Conservation (phyloP, 2,329 filamentous ascomycete species). For the Fonsecaea pedrosoi region DNA sequence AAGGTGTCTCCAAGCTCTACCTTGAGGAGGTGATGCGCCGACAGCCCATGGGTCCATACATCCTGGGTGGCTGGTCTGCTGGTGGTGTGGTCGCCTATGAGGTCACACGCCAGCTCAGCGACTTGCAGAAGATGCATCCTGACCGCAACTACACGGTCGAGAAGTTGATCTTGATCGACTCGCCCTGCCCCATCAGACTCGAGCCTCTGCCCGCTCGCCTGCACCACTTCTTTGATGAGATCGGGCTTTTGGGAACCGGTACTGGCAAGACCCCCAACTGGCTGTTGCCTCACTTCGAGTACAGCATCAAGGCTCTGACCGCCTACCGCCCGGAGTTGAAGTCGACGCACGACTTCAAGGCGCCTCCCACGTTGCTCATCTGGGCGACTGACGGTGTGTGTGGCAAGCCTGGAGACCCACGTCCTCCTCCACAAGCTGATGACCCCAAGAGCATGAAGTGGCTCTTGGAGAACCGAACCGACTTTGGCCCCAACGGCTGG, state of each 20-base stretch:
- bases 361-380: conserved; percentile 54
- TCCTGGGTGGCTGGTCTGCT: conserved; percentile 48
- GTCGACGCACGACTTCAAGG: conserved; percentile 43
- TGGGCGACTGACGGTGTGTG: conserved; percentile 59
- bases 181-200: conserved; percentile 69
- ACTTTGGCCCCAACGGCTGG: conserved; percentile 58
- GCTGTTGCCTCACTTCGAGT: conserved; percentile 60
- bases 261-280: conserved; percentile 54
- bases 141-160: conserved; percentile 53
- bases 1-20: conserved; percentile 42
- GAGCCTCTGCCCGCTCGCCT: conserved; percentile 67
- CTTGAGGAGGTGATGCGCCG: conserved; percentile 42
- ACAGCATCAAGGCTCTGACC: conserved; percentile 56
- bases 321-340: conserved; percentile 49
- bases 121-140: conserved; percentile 37
- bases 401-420: conserved; percentile 49
- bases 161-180: conserved; percentile 67
- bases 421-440: conserved; percentile 49
- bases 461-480: conserved; percentile 56
- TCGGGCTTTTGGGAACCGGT: conserved; percentile 56
- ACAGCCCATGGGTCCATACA: conserved; percentile 49
- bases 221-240: conserved; percentile 57
- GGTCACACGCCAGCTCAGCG: conserved; percentile 42
- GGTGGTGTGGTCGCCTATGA: conserved; percentile 50
- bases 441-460: conserved; percentile 59